These are phyloP conservation scores for Linum usitatissimum DNA, from an alignment of 345 rosid species.

Conservation along the genomic window DNA sequence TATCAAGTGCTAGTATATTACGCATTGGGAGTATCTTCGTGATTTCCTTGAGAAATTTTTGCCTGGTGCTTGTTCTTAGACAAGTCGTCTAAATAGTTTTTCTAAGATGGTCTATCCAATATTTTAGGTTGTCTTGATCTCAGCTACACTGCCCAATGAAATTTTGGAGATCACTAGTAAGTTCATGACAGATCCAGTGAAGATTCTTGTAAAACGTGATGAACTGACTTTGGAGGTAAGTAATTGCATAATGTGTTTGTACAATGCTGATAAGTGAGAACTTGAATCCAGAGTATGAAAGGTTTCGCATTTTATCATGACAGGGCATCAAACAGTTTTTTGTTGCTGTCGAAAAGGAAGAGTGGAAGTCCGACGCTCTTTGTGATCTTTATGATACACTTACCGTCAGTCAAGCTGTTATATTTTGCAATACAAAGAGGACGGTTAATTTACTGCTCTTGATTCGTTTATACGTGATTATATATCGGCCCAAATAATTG, in stretches of 20 bases:
- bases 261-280: too few relatives aligned
- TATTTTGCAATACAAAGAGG: slow-evolving; percentile 91
- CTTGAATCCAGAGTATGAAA: too few relatives aligned
- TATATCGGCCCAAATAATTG: too few relatives aligned
- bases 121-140: slow-evolving; percentile 75
- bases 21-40: too few relatives aligned
- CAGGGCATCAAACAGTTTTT: slow-evolving; percentile 96
- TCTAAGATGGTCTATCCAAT: neutral
- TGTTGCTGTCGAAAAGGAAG: slow-evolving; percentile 91
- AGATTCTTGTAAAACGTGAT: slow-evolving; percentile 97
- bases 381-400: slow-evolving; percentile 95
- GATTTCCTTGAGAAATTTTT: neutral
- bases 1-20: too few relatives aligned
- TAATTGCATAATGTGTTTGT: neutral
- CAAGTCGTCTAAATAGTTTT: neutral
- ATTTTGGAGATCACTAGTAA: slow-evolving; percentile 88
- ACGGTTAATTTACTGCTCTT: slow-evolving; percentile 51
- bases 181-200: slow-evolving; percentile 97
- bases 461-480: too few relatives aligned
- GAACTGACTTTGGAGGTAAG: slow-evolving; percentile 89
- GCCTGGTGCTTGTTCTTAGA: neutral
- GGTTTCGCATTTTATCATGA: slow-evolving; percentile 2
- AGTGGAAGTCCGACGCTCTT: slow-evolving; percentile 95
- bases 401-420: slow-evolving; percentile 88
- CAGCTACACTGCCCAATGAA: slow-evolving; percentile 96